Evolutionary conservation across 1,284 basidiomycete species (phyloP).

Genomic region (Cystobasidium sp.): DNA sequence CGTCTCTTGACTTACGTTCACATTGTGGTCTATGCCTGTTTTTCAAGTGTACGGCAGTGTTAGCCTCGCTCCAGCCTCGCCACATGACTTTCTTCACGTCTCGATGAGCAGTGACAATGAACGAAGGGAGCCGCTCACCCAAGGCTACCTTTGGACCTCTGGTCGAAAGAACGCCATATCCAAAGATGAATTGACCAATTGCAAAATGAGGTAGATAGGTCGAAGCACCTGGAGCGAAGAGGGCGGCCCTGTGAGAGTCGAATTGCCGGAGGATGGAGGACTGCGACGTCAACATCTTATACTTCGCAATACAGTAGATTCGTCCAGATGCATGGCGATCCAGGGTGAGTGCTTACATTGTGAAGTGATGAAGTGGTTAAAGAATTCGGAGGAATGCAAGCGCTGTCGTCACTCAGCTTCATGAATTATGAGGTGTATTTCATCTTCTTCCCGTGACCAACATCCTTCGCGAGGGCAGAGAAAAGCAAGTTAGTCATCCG

Average conservation of each 20-base stretch:
- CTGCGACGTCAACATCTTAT: no score
- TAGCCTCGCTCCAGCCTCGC: neutral
- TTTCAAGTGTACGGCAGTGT: neutral
- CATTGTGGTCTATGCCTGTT: slow-evolving; percentile 39
- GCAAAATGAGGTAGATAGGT: slow-evolving; percentile 37
- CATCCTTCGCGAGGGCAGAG: neutral
- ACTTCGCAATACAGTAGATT: no score
- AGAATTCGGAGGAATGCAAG: no score
- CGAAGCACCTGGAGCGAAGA: slow-evolving; percentile 28
- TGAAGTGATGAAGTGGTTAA: neutral
- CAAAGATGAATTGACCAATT: slow-evolving; percentile 36
- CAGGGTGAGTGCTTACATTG: neutral
- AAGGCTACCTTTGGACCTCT: slow-evolving; percentile 17
- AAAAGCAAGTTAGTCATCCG: neutral
- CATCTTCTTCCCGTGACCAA: no score
- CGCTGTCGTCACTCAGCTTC: no score
- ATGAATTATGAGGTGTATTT: no score
- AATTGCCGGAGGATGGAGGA: neutral
- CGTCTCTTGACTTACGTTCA: neutral
- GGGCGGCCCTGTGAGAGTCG: neutral
- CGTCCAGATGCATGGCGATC: neutral
- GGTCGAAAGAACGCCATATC: slow-evolving; percentile 18
- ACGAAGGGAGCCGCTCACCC: neutral
- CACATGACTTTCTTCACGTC: neutral
- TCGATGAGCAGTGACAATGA: neutral